Base-by-base conservation (phyloP, 2,329 filamentous ascomycete genomes). In the Penicillium palitans region DNA sequence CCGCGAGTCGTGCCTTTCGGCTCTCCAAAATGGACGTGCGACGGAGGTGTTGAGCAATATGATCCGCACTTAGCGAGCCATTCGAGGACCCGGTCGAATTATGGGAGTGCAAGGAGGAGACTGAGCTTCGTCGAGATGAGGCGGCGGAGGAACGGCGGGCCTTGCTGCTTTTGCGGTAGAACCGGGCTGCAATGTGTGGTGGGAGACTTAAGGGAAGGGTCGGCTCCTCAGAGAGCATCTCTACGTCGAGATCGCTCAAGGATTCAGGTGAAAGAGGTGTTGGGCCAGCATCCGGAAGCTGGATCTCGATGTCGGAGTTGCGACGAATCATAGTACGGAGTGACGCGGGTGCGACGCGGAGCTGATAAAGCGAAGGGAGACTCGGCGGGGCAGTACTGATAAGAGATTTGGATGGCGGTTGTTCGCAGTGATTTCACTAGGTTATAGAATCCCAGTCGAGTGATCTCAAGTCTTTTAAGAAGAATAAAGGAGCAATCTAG, bases 1-100 rank as follows among this genome's bases (percentile, higher is more conserved):
- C 86, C 52, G 86, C 86, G 42, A 88, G 76, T 54, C 85, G 79
- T 21, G 85, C 85, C 69, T 87, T 88, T 57, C 86, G 82, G 57
- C 75, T 84, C 66, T 88, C 86, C 56, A 88, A 80, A 49, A 88
- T 88, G 35, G 85, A 87, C 15, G 84, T 81, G 49, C 86, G 83
- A 49, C 86, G 85, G 31, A 88, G 79, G 70, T 88, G 85, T 73
- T 88, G 86, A 48, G 85, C 85, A 58, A 88, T 76, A 69, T 86
- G 82, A 63, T 84, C 84, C 68, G 80, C 83, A 64, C 84, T 81
- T 48, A 79, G 78, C 25, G 77, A 72, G 56, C 78, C 79, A 73
- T 77, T 79, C 46, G 75, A 72, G 12, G 77, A 77, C 37, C 80
- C 77, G 64, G 76, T 80, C 8, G 85, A 87, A 58, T 83, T 81